Evolutionary conservation across 2,329 filamentous ascomycete species (phyloP), one percentile per base, ranked within the genome.

Genomic region (Fusarium incarnatum): DNA sequence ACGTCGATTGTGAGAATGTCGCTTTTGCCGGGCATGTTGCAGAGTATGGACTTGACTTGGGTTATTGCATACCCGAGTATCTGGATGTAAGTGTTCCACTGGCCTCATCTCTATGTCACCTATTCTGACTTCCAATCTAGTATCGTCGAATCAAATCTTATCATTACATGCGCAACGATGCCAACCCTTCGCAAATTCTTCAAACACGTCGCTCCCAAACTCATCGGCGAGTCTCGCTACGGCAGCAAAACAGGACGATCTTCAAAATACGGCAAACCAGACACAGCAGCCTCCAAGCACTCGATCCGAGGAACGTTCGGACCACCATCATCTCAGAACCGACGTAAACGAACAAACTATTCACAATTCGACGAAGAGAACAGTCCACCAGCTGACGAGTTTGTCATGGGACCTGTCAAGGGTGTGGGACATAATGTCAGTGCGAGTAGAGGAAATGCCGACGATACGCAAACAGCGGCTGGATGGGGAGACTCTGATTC

Each of bases 141-240:
- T 25, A 65, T 74, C 41, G 70, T 82, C 37, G 81, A 83, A 60
- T 71, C 76, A 1, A 83, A 83, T 41, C 74, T 83, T 1, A 77
- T 82, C 53, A 76, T 83, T 28, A 79, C 81, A 15, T 83, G 81
- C 69, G 80, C 79, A 22, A 80, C 79, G 23, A 76, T 82, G 34
- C 80, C 81, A 0, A 82, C 81, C 1, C 64, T 83, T 2, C 77
- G 79, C 27, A 79, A 79, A 20, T 83, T 83, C 75, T 75, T 82
- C 61, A 74, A 74, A 4, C 79, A 81, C 55, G 72, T 82, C 13
- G 76, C 79, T 0, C 80, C 80, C 3, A 75, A 67, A 8, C 54
- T 80, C 25, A 73, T 81, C 20, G 75, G 76, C 27, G 70, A 73
- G 48, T 74, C 72, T 47, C 55, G 58, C 25, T 74, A 74, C 11